Evolutionary conservation across 805 yeast species (phyloP), one percentile per base, ranked within the genome.

Genomic region (Suhomyces pyralidae): DNA sequence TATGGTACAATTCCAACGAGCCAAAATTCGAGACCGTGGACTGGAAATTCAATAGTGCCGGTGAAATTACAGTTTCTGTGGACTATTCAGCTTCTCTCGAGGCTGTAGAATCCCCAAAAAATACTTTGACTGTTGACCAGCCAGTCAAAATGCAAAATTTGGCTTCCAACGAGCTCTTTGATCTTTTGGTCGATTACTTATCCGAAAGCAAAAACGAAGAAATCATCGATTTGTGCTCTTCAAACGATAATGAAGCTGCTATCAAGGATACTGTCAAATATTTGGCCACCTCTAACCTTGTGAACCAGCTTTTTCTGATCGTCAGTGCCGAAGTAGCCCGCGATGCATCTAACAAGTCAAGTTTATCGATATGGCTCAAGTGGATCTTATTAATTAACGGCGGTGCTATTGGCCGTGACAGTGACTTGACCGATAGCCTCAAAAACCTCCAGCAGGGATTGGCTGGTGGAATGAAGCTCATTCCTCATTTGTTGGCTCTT

Each of bases 331-430:
- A 61, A 28, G 70, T 74, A 5, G 60, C 72, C 2, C 46, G 46
- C 3, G 67, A 65, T 47, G 68, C 74, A 17, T 58, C 73, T 6
- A 60, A 59, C 44, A 62, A 60, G 32, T 52, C 62, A 15, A 52
- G 67, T 12, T 59, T 71, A 46, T 70, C 77, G 45, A 61, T 81
- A 5, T 93, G 97, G 97, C 74, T 92, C 49, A 88, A 88, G 66
- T 90, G 94, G 90, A 60, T 89, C 15, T 71, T 92, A 54, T 77
- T 91, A 25, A 70, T 81, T 12, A 88, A 86, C 62, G 90, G 92
- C 24, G 81, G 89, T 1, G 80, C 85, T 57, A 73, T 86, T 17
- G 76, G 81, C 12, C 74, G 78, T 32, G 74, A 81, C 38, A 68
- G 77, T 6, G 79, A 82, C 51, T 76, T 85, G 51, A 74, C 82